Evolutionary conservation across 164 flowering plant genomes (phyloP).

Genomic region (Aristolochia contorta): DNA sequence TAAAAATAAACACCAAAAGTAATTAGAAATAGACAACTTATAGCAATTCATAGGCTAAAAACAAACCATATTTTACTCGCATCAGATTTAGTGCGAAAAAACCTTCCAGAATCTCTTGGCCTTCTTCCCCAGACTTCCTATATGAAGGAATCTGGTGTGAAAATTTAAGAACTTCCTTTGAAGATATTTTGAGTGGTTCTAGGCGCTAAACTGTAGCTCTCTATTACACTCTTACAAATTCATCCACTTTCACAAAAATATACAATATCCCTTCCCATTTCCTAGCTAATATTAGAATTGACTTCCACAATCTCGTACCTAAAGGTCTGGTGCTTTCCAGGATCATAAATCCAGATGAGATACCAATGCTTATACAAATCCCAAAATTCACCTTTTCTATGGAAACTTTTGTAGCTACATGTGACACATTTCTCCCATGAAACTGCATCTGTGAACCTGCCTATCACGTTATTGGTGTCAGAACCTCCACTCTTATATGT

Average conservation of each 20-base stretch:
- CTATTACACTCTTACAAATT: slow-evolving; percentile 39
- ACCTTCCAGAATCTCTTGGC: slow-evolving; percentile 38
- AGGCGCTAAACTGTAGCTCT: not conserved
- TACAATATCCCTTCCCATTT: slow-evolving; percentile 25
- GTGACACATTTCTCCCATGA: slow-evolving; percentile 8
- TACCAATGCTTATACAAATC: slow-evolving; percentile 51
- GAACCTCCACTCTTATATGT: not conserved
- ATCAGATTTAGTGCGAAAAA: slow-evolving; percentile 56
- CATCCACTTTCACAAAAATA: slow-evolving; percentile 35
- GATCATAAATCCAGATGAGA: slow-evolving; percentile 34
- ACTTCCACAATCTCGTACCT: slow-evolving; percentile 42
- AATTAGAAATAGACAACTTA: too few species aligned
- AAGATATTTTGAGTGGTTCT: slow-evolving; percentile 16
- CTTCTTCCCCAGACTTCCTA: slow-evolving; percentile 36
- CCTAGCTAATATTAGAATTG: slow-evolving; percentile 23
- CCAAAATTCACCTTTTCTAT: slow-evolving; percentile 56
- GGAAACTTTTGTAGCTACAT: slow-evolving; percentile 25
- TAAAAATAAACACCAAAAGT: too few species aligned
- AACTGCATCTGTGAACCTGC: slow-evolving; percentile 1
- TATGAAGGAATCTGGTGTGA: slow-evolving; percentile 50
- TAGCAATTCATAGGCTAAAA: too few species aligned
- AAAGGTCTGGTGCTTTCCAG: slow-evolving; percentile 26
- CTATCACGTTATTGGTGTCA: not conserved
- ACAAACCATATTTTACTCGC: too few species aligned
- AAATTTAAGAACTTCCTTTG: slow-evolving; percentile 33